A percentile compares a stretch with the other conserved stretches of the same genome.
These are phyloP conservation scores for Ceratobasidium sp. DNA, from an alignment of 1,284 basidiomycete genomes.

Conservation along the genomic window DNA sequence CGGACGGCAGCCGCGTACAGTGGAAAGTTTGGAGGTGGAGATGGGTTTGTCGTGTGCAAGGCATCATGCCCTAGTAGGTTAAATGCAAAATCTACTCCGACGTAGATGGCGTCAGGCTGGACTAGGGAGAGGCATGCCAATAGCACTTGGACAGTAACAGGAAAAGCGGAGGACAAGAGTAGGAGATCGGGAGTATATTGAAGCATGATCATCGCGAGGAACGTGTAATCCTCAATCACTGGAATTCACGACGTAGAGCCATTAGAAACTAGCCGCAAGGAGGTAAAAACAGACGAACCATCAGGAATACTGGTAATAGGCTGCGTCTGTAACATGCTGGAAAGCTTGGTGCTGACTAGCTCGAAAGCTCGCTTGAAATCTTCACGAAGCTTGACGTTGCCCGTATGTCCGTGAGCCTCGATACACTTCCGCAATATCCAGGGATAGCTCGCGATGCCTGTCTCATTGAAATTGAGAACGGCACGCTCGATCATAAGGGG, in stretches of 20 bases:
- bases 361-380: conserved; percentile 75
- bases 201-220: conserved; percentile 76
- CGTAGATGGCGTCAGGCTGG: conserved; percentile 80
- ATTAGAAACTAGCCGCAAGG: conserved; percentile 20
- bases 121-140: conserved; percentile 81
- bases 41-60: conserved; percentile 51
- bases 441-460: conserved; percentile 86
- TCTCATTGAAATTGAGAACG: conserved; percentile 77
- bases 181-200: conserved; percentile 76
- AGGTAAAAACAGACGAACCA: conserved; percentile 56
- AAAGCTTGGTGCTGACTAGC: conserved; percentile 71
- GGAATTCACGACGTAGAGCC: conserved; percentile 39
- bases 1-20: conserved; percentile 72
- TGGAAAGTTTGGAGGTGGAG: conserved; percentile 58
- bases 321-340: conserved; percentile 70
- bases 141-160: conserved; percentile 74
- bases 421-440: conserved; percentile 94
- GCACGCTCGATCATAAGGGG: conserved; percentile 77
- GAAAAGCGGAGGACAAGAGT: conserved; percentile 77
- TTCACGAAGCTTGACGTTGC: conserved; percentile 58
- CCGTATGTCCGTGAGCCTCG: conserved; percentile 71
- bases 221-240: conserved; percentile 97
- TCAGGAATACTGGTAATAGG: conserved; percentile 78
- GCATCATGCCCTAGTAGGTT: conserved; percentile 76
- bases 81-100: conserved; percentile 81